These are phyloP conservation scores for Leucocoprinus leucothites DNA, from an alignment of 768 basidiomycete genomes.

Conservation along the genomic window DNA sequence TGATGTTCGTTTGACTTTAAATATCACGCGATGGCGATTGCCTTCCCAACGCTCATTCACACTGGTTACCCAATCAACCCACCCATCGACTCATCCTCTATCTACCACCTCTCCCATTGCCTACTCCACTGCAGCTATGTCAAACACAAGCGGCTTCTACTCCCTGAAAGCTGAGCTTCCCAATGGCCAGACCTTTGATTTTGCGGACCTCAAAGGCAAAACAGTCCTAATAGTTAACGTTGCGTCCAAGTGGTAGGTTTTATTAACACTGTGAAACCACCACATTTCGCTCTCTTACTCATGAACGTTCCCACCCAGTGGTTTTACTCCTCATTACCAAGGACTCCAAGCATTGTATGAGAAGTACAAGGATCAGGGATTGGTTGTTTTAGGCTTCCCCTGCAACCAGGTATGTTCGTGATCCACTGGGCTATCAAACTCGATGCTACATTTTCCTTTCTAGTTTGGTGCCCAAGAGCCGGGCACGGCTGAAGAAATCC, in stretches of 20 bases:
- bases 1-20: conserved; percentile 17
- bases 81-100: neutral
- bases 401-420: conserved; percentile 65
- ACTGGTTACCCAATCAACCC: neutral
- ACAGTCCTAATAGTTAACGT: conserved; percentile 77
- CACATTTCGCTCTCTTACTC: neutral
- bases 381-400: conserved; percentile 87
- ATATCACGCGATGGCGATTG: conserved; percentile 12
- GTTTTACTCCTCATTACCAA: conserved; percentile 82
- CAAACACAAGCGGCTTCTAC: conserved; percentile 47
- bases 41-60: neutral
- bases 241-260: conserved; percentile 67
- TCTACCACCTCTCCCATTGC: conserved; percentile 1
- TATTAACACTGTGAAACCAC: neutral
- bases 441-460: neutral
- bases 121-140: neutral
- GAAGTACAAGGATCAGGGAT: conserved; percentile 72
- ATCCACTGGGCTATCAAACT: neutral
- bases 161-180: conserved; percentile 66
- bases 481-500: conserved; percentile 71
- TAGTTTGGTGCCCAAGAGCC: conserved; percentile 89
- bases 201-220: conserved; percentile 71
- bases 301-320: conserved; percentile 36
- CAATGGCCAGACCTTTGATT: conserved; percentile 51
- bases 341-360: conserved; percentile 80